Evolutionary conservation across 495 filamentous ascomycete genomes (phyloP).

Genomic region (Penicillium cataractarum): DNA sequence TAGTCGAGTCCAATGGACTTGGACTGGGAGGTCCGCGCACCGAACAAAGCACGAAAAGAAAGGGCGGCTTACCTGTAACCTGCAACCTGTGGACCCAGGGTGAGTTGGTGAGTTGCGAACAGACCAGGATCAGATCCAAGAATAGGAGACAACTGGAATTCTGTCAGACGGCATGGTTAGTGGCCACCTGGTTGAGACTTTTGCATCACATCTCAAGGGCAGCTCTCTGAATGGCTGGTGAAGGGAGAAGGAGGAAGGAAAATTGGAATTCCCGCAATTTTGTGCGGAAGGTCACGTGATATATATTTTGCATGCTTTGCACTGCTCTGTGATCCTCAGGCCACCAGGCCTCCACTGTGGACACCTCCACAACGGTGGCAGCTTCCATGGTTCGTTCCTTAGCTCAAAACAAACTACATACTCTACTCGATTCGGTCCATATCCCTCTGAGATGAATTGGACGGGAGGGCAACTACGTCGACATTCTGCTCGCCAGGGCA

Average conservation of each 20-base stretch:
- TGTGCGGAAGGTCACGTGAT: conserved; percentile 25
- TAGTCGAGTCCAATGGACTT: background rate
- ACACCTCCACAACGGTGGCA: background rate
- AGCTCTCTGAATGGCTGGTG: conserved; percentile 3
- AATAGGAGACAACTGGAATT: background rate
- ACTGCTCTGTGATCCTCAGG: background rate
- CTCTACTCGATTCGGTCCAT: background rate
- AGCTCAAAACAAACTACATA: conserved; percentile 1
- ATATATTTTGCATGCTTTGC: conserved; percentile 28
- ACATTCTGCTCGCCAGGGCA: conserved; percentile 35
- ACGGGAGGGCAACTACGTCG: conserved; percentile 49
- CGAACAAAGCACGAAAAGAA: background rate
- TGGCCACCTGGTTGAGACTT: background rate
- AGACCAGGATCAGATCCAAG: background rate
- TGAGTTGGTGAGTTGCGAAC: background rate
- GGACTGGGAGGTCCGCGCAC: conserved; percentile 1
- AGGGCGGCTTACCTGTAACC: conserved; percentile 10
- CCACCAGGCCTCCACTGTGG: background rate
- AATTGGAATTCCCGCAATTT: conserved; percentile 13
- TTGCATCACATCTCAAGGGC: background rate
- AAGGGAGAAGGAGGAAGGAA: conserved; percentile 6
- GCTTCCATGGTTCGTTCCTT: conserved; percentile 1
- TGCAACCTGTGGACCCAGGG: background rate
- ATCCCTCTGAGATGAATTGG: conserved; percentile 45
- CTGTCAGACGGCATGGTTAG: background rate